Evolutionary conservation across 352 stramenopile genomes (phyloP), one percentile per base, ranked within the genome.

Genomic region (Phytopythium ostracodes): DNA sequence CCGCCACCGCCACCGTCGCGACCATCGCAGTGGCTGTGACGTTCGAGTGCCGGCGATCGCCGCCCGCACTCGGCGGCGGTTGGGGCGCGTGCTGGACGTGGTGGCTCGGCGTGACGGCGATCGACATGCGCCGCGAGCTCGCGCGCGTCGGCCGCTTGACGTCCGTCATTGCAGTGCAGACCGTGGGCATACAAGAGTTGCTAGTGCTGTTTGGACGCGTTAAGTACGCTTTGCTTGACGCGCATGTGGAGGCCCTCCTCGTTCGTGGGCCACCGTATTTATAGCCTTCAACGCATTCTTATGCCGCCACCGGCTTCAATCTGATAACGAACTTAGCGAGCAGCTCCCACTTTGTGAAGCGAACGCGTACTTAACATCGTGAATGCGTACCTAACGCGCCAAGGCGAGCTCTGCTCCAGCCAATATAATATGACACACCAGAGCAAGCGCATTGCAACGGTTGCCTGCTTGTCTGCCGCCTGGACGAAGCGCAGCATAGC

Each of bases 71-170:
- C 5, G 53, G 33, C 38, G 35, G 35, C 36, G n/a, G n/a, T n/a
- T 44, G 38, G 10, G 53, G 53, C 24, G 24, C 22, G 4, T 31
- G 51, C 31, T 20, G 18, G 6, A 8, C 8, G 15, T 18, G 7
- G 51, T 44, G 51, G 51, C 51, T 57, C 51, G 51, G 51, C 31
- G 51, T n/a, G 18, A 59, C 35, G 14, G 53, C 53, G n/a, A 59
- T 59, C 53, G 53, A 59, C 53, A 49, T 46, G 53, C 53, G 53
- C 17, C 53, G 53, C 36, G 36, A 49, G 14, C 53, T 36, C 2
- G n/a, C 24, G 17, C 53, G 53, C 2, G 33, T 25, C 8, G 51
- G 51, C 18, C 51, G 51, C 51, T 25, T 57, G 22, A 11, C 29
- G 9, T 46, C 53, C 53, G 38, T 25, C 35, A 49, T 33, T 7